These are phyloP conservation scores for Lepiota brunneoincarnata DNA, from an alignment of 768 basidiomycete species.

Conservation along the genomic window DNA sequence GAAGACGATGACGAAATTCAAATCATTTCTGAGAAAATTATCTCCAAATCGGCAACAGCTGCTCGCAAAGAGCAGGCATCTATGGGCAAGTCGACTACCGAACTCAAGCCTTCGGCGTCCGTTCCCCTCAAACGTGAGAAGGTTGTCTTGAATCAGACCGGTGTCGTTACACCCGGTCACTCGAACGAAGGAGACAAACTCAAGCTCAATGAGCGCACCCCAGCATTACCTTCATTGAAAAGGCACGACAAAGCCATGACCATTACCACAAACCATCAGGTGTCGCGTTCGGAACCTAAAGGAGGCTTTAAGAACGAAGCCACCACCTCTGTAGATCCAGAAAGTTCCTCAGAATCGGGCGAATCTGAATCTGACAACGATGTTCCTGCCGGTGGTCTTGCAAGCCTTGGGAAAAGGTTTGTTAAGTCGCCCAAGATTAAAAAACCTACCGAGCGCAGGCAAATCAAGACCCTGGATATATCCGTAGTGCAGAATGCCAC, in stretches of 20 bases:
- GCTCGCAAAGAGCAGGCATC: constrained; percentile 3
- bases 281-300: constrained; percentile 9
- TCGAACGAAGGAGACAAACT: constrained; percentile 23
- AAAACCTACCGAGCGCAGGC: constrained; percentile 56
- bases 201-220: constrained; percentile 6
- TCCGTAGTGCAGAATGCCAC: constrained; percentile 42
- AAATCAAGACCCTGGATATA: constrained; percentile 61
- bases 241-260: not conserved
- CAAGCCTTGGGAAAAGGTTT: constrained; percentile 48
- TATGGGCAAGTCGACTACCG: constrained; percentile 4
- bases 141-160: not conserved
- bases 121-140: not conserved
- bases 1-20: constrained; percentile 64
- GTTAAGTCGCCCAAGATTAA: constrained; percentile 60
- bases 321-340: constrained; percentile 18
- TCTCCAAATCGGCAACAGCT: not conserved
- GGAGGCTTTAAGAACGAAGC: constrained; percentile 27
- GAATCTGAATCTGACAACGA: constrained; percentile 50
- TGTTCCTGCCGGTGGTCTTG: constrained; percentile 42
- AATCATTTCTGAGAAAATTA: constrained; percentile 33
- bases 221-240: constrained; percentile 10
- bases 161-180: constrained; percentile 19
- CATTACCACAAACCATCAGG: not conserved
- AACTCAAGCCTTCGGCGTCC: constrained; percentile 8
- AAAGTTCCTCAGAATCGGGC: constrained; percentile 37